Base-by-base conservation (phyloP, 805 yeast genomes). In the Sporopachydermia lactativora region DNA sequence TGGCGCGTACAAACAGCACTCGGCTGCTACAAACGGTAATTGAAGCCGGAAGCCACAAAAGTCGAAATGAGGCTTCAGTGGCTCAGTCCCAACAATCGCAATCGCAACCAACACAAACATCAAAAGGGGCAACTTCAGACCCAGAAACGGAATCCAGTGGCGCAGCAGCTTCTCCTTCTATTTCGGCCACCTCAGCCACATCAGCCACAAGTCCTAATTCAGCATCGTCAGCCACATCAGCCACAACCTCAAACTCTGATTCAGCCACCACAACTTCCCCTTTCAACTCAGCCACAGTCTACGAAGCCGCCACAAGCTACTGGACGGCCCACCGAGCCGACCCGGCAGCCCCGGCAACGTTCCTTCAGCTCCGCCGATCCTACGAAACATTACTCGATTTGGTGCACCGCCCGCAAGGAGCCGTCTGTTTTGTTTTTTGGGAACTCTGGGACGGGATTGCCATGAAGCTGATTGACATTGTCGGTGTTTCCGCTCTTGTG, bases 401-500 rank as follows among this genome's bases (percentile, higher is more conserved):
- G 13, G 49, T 50, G 8, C 53, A 51, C 39, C 42, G 57, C 2
- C 42, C 50, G 36, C 57, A 54, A 40, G 56, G 58, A 18, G 55
- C 53, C 16, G 46, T 49, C 18, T 49, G 54, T 46, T 45, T 43
- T 39, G 60, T 57, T 17, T 55, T 56, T 40, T 55, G 60, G 60
- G 57, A 56, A 35, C 43, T 49, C 39, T 55, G 60, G 60, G 60
- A 55, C 40, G 55, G 50, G 18, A 45, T 53, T 28, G 53, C 50
- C 37, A 47, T 51, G 17, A 45, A 52, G 17, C 46, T 55, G 39
- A 52, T 54, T 28, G 53, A 51, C 17, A 43, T 52, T n/a, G 50
- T 49, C 0, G 54, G 58, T 3, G 43, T 41, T 15, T 47, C 44
- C 6, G 49, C 45, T 16, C 43, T 55, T 39, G 49, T 46, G 19